phyloP scores from a whole-genome alignment of 257 asterid species.

The Parsonsia alboflavescens region DNA sequence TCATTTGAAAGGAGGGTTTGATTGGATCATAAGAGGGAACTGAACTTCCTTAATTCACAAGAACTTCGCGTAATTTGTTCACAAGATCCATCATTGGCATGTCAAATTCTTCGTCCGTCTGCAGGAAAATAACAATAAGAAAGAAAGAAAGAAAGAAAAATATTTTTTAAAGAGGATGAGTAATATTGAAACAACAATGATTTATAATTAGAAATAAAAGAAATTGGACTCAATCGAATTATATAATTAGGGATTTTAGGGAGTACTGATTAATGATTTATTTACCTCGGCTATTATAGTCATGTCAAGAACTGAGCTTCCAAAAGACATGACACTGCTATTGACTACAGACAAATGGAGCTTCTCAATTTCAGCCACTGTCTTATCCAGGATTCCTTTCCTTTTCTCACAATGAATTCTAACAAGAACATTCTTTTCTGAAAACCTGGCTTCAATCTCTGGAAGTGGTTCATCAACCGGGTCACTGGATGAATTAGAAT shows the following conservation, averaged over 20 bases:
- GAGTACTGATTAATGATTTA: no score
- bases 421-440: constrained; percentile 27
- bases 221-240: no score
- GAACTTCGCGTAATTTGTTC: constrained; percentile 16
- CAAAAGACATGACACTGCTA: constrained; percentile 32
- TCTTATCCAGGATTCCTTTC: constrained; percentile 30
- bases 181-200: no score
- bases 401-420: constrained; percentile 38
- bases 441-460: constrained; percentile 37
- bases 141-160: no score
- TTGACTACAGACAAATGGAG: constrained; percentile 29
- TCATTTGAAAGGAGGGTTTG: background rate
- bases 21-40: background rate
- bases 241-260: no score
- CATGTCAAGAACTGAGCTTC: constrained; percentile 33
- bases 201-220: no score
- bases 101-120: constrained; percentile 36
- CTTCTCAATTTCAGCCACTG: constrained; percentile 35
- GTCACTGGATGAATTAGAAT: constrained; percentile 2
- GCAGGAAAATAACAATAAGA: constrained; percentile 1
- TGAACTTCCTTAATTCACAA: constrained; percentile 3
- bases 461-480: constrained; percentile 22
- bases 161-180: no score
- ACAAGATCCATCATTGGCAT: constrained; percentile 28
- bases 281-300: constrained; percentile 45